Evolutionary conservation across 1,139 yeast genomes (phyloP).

Genomic region (Wickerhamiella infanticola): DNA sequence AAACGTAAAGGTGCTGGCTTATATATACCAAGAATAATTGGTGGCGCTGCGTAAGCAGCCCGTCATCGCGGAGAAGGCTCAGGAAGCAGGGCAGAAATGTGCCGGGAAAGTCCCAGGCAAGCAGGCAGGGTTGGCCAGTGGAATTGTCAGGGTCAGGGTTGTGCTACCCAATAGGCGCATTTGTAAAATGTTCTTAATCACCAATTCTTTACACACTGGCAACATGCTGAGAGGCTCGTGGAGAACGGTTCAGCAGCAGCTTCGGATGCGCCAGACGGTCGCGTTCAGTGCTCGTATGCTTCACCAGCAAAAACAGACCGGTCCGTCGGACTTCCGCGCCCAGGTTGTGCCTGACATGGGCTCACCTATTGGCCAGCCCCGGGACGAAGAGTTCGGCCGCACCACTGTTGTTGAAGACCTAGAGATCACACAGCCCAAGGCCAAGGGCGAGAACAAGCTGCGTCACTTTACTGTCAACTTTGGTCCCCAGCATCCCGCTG

Average conservation of each 20-base stretch:
- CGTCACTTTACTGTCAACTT: constrained; percentile 82
- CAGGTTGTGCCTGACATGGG: constrained; percentile 18
- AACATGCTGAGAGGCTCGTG: constrained; percentile 1
- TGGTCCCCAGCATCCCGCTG: constrained; percentile 94
- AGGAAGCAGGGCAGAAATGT: not conserved
- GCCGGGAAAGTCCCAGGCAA: too few relatives aligned
- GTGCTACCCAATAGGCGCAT: constrained; percentile 1
- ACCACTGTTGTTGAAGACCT: constrained; percentile 25
- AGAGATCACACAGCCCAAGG: constrained; percentile 17
- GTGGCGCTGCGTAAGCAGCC: constrained; percentile 2
- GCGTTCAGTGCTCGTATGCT: not conserved
- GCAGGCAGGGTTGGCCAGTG: too few relatives aligned
- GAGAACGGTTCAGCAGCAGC: constrained; percentile 1
- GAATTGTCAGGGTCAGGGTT: not conserved
- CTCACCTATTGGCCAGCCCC: constrained; percentile 23
- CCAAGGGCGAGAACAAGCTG: constrained; percentile 32
- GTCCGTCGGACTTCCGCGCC: constrained; percentile 8
- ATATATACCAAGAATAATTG: not conserved
- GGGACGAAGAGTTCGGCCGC: constrained; percentile 21
- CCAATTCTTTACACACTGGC: not conserved
- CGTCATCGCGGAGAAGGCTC: not conserved
- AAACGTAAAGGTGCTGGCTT: not conserved
- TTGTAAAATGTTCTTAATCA: not conserved
- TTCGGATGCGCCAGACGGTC: not conserved
- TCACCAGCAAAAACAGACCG: not conserved